Conservation (phyloP, 129 eudicot species). For the Flaveria linearis region DNA sequence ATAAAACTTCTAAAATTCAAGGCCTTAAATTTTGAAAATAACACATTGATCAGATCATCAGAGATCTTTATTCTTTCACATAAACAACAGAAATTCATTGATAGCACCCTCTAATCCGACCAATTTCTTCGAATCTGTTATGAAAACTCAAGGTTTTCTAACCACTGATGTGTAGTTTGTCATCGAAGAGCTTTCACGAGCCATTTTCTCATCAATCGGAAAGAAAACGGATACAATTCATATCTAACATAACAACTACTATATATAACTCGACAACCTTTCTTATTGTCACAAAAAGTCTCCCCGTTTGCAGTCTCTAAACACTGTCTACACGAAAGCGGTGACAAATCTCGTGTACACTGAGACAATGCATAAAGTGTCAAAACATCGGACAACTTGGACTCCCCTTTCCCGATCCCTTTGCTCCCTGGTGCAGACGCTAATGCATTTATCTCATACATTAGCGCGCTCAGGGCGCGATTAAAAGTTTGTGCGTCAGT, state of each 20-base stretch:
- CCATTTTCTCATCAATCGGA: constrained; percentile 40
- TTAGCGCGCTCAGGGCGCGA: constrained; percentile 44
- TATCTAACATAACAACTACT: constrained; percentile 61
- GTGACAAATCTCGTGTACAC: constrained; percentile 64
- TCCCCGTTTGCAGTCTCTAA: constrained; percentile 50
- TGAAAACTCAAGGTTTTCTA: constrained; percentile 22
- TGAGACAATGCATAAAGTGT: constrained; percentile 65
- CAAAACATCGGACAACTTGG: constrained; percentile 29
- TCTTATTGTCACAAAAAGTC: constrained; percentile 42
- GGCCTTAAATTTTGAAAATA: too few relatives aligned
- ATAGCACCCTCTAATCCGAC: background rate
- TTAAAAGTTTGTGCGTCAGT: constrained; percentile 58
- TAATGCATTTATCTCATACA: constrained; percentile 35
- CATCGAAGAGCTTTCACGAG: constrained; percentile 22
- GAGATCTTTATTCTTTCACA: background rate
- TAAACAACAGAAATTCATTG: constrained; percentile 1
- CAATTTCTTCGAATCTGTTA: background rate
- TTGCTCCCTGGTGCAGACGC: constrained; percentile 45
- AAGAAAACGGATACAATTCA: constrained; percentile 60
- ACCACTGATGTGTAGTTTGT: constrained; percentile 25
- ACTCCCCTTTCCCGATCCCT: constrained; percentile 61
- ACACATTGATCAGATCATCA: too few relatives aligned
- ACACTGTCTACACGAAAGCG: constrained; percentile 59
- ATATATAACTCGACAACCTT: constrained; percentile 66
- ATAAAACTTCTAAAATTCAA: too few relatives aligned